Percentiles rank a stretch among this genome's conserved stretches.
These are phyloP conservation scores for Oryza rufipogon DNA, from an alignment of 176 grass and related monocot genomes.

Conservation along the genomic window DNA sequence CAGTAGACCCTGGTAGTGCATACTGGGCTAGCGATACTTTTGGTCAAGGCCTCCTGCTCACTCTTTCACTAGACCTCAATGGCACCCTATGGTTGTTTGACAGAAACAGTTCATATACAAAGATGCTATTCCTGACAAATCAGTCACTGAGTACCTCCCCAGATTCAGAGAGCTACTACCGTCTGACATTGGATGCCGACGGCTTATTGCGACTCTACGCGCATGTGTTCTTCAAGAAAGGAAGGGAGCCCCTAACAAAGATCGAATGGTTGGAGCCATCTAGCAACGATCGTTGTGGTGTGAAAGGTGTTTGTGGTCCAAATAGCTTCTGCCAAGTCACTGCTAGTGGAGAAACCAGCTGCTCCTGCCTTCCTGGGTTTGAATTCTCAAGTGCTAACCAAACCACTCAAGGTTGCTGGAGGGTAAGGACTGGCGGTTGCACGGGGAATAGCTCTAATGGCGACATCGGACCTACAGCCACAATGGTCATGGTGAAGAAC, in stretches of 20 bases:
- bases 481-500: conserved; percentile 46
- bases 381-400: conserved; percentile 35
- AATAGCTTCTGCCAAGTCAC: conserved; percentile 45
- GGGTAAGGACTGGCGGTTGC: conserved; percentile 10
- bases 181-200: conserved; percentile 17
- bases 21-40: conserved; percentile 40
- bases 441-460: conserved; percentile 21
- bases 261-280: conserved; percentile 27
- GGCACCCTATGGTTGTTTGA: conserved; percentile 41
- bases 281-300: conserved; percentile 21
- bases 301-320: conserved; percentile 43
- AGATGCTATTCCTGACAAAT: conserved; percentile 36
- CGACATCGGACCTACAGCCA: neutral
- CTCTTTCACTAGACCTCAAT: conserved; percentile 33
- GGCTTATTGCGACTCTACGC: conserved; percentile 41
- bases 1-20: conserved; percentile 22
- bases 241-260: neutral
- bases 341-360: conserved; percentile 29
- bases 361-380: conserved; percentile 47
- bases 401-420: conserved; percentile 42
- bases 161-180: neutral
- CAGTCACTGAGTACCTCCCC: conserved; percentile 24
- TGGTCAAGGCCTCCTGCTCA: neutral
- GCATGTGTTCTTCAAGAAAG: conserved; percentile 27
- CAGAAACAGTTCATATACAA: neutral